Percentiles rank a stretch among this genome's conserved stretches.
These are phyloP conservation scores for Trichoderma sp. DNA, from an alignment of 2,329 filamentous ascomycete species.

Conservation along the genomic window DNA sequence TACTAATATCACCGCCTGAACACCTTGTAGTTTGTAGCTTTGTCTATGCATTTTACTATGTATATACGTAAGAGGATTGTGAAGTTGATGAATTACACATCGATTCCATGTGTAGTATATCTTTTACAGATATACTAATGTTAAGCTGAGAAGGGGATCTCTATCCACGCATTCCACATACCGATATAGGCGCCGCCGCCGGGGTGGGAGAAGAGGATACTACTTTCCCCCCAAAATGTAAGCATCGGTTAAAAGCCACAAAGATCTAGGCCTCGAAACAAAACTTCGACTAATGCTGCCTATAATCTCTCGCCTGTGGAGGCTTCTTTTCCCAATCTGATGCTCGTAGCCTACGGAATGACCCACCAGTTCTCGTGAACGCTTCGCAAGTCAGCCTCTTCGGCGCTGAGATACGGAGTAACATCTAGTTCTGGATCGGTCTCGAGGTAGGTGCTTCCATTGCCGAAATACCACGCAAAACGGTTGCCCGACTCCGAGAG, in stretches of 20 bases:
- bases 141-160: background rate
- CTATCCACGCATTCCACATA: background rate
- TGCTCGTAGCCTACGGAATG: conserved; percentile 33
- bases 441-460: conserved; percentile 66
- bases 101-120: background rate
- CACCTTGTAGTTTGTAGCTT: background rate
- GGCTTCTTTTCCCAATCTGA: conserved; percentile 1
- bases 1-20: background rate
- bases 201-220: background rate
- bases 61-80: background rate
- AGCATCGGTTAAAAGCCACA: conserved; percentile 10
- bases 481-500: conserved; percentile 48
- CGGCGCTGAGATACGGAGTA: conserved; percentile 61
- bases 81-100: background rate
- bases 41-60: background rate
- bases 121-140: background rate
- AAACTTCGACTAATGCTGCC: background rate
- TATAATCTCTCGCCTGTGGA: background rate
- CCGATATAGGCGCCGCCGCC: conserved; percentile 10
- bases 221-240: background rate
- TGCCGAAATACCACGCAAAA: conserved; percentile 66
- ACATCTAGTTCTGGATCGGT: conserved; percentile 57
- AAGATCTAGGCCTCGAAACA: background rate
- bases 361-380: conserved; percentile 71
- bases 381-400: conserved; percentile 60